Evolutionary conservation across 768 basidiomycete species (phyloP).

Genomic region (Cystofilobasidium capitatum): DNA sequence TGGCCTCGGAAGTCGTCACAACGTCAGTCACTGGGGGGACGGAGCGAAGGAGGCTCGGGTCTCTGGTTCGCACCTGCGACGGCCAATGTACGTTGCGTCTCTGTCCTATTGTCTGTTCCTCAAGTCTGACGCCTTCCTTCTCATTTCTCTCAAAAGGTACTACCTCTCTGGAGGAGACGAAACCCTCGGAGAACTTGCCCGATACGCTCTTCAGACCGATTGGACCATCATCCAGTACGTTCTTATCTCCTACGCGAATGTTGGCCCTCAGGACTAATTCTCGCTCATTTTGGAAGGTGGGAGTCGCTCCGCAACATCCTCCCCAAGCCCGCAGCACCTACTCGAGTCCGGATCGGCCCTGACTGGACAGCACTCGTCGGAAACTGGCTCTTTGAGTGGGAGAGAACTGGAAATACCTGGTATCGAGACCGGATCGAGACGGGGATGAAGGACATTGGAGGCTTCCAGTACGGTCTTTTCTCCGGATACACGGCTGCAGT

Average conservation of each 20-base stretch:
- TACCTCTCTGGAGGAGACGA: constrained; percentile 15
- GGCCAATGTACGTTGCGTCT: constrained; percentile 10
- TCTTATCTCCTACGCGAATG: not conserved
- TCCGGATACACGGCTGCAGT: constrained; percentile 1
- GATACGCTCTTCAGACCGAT: constrained; percentile 4
- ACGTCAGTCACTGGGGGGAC: constrained; percentile 9
- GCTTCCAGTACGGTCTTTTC: constrained; percentile 9
- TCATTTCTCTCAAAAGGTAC: not conserved
- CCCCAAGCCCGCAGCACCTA: constrained; percentile 1
- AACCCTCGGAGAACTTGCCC: not conserved
- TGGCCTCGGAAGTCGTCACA: constrained; percentile 12
- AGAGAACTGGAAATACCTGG: not conserved
- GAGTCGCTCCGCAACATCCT: constrained; percentile 11
- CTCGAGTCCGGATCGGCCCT: constrained; percentile 4
- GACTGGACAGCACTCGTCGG: constrained; percentile 5
- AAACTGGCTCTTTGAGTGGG: constrained; percentile 16
- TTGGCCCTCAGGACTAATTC: too few species aligned
- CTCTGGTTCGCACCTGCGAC: not conserved
- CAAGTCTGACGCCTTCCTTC: not conserved
- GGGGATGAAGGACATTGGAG: constrained; percentile 5
- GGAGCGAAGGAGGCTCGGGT: constrained; percentile 16
- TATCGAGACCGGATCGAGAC: constrained; percentile 5
- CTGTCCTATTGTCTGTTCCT: too few species aligned
- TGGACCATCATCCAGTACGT: not conserved
- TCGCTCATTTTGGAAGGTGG: not conserved